Evolutionary conservation across 768 basidiomycete species (phyloP).

Genomic region (Leccinum arenicola): DNA sequence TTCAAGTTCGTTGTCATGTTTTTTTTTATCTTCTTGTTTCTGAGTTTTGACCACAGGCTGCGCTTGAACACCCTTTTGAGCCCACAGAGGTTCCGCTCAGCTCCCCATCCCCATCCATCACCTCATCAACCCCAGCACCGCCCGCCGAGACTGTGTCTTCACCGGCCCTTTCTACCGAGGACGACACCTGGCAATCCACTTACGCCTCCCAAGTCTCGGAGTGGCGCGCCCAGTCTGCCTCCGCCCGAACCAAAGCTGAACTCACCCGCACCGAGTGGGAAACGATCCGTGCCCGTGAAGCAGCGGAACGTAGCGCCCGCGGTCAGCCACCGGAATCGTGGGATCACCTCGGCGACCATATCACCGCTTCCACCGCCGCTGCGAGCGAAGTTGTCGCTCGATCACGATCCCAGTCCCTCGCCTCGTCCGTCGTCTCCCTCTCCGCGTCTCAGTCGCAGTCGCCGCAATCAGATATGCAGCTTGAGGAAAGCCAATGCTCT

Average conservation of each 20-base stretch:
- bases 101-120: not conserved
- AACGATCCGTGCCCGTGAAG: constrained; percentile 44
- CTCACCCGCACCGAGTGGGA: constrained; percentile 73
- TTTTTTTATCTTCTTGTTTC: not conserved
- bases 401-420: constrained; percentile 22
- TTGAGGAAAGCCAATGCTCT: constrained; percentile 23
- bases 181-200: constrained; percentile 60
- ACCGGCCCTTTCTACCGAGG: constrained; percentile 8
- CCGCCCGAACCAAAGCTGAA: constrained; percentile 73
- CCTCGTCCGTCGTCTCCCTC: constrained; percentile 19
- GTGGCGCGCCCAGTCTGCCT: constrained; percentile 74
- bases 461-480: constrained; percentile 21
- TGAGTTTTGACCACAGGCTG: constrained; percentile 13
- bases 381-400: constrained; percentile 16
- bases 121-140: not conserved
- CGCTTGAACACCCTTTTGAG: constrained; percentile 28
- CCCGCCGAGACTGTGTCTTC: not conserved
- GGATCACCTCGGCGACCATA: constrained; percentile 28
- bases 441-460: constrained; percentile 11
- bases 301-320: constrained; percentile 42
- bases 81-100: constrained; percentile 20
- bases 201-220: constrained; percentile 65
- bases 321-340: constrained; percentile 20
- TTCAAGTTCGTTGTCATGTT: constrained; percentile 16
- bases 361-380: constrained; percentile 19